These are phyloP conservation scores for Hypomyces perniciosus DNA, from an alignment of 2,329 filamentous ascomycete genomes.

Conservation along the genomic window DNA sequence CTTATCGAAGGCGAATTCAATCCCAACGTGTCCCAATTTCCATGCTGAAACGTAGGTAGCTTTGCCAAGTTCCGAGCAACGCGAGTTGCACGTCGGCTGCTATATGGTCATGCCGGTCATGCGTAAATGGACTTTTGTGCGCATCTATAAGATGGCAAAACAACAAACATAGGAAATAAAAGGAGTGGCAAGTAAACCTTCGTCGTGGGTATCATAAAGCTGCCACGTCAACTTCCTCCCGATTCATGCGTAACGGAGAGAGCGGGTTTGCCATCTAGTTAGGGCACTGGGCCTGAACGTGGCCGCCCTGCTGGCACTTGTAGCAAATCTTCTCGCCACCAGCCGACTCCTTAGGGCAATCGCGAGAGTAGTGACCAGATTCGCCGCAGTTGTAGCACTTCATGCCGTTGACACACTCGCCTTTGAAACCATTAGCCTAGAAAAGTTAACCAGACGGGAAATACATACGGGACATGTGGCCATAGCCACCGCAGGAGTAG, in stretches of 20 bases:
- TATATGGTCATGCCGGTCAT: constrained; percentile 28
- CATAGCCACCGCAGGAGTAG: constrained; percentile 96
- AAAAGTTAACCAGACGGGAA: background rate
- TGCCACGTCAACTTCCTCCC: constrained; percentile 33
- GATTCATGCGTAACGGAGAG: constrained; percentile 16
- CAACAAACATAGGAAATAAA: constrained; percentile 21
- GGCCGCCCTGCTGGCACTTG: constrained; percentile 79
- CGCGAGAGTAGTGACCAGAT: constrained; percentile 88
- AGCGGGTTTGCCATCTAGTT: constrained; percentile 43
- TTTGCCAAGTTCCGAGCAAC: constrained; percentile 24
- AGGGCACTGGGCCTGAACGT: constrained; percentile 91
- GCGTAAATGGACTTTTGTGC: constrained; percentile 24
- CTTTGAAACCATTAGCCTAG: constrained; percentile 32
- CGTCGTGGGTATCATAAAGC: constrained; percentile 39
- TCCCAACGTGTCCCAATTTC: constrained; percentile 24
- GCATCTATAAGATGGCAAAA: constrained; percentile 19
- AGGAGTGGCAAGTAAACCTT: constrained; percentile 21
- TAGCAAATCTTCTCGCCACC: constrained; percentile 95
- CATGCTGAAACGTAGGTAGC: constrained; percentile 19
- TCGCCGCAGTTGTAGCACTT: constrained; percentile 99
- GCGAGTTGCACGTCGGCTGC: constrained; percentile 23
- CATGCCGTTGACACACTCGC: constrained; percentile 95
- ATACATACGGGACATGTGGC: constrained; percentile 81
- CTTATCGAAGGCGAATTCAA: constrained; percentile 26
- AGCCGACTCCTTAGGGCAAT: constrained; percentile 88